phyloP scores from a whole-genome alignment of 345 rosid species.

The Erucastrum elatum region DNA sequence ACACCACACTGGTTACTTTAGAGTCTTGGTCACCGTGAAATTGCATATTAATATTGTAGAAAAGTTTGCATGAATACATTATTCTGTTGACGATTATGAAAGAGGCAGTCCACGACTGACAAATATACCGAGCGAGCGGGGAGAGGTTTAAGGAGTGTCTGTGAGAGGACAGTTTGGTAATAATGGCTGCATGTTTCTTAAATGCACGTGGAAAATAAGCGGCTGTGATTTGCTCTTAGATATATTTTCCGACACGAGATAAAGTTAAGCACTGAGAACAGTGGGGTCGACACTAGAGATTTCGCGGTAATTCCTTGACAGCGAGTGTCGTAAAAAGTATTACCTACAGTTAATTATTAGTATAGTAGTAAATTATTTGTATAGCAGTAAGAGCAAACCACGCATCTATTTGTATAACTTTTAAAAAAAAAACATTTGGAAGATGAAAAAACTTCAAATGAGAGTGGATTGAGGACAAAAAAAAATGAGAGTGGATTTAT shows the following conservation, averaged over 20 bases:
- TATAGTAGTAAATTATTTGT: too few species aligned
- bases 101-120: not conserved
- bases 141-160: conserved; percentile 12
- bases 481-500: not conserved
- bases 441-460: too few species aligned
- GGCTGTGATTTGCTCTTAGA: conserved; percentile 19
- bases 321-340: not conserved
- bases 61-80: conserved; percentile 22
- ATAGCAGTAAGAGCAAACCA: too few species aligned
- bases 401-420: too few species aligned
- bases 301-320: not conserved
- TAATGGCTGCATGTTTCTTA: not conserved
- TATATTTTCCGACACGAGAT: conserved; percentile 17
- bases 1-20: conserved; percentile 5
- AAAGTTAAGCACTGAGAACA: not conserved
- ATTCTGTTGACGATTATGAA: not conserved
- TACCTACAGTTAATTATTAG: not conserved
- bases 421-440: too few species aligned
- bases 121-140: not conserved
- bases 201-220: not conserved
- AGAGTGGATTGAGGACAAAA: too few species aligned
- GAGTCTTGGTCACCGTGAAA: conserved; percentile 24
- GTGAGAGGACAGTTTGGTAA: not conserved
- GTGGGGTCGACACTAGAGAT: conserved; percentile 16
- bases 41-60: not conserved